Conservation (phyloP, 75 land plant species). For the Pinus albicaulis region DNA sequence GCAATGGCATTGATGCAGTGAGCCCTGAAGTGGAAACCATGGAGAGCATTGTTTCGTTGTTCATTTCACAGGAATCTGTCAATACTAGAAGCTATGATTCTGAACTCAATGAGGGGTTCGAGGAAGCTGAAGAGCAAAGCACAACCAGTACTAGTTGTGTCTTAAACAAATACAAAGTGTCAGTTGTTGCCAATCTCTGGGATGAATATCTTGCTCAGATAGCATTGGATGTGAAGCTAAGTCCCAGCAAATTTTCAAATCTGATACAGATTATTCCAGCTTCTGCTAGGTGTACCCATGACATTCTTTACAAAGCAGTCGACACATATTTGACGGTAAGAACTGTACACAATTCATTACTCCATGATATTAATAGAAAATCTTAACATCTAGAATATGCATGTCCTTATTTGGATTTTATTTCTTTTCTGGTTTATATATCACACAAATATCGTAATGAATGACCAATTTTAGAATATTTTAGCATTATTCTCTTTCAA, state of each 20-base stretch:
- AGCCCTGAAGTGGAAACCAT: slow-evolving; percentile 50
- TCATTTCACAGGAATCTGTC: slow-evolving; percentile 21
- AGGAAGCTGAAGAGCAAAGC: not conserved
- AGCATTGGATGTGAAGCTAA: slow-evolving; percentile 46
- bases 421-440: no score
- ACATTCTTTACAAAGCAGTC: slow-evolving; percentile 70
- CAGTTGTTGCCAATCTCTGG: slow-evolving; percentile 70
- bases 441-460: no score
- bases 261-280: slow-evolving; percentile 59
- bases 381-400: no score
- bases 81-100: slow-evolving; percentile 13
- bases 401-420: no score
- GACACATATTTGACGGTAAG: slow-evolving; percentile 65
- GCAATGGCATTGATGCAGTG: slow-evolving; percentile 14
- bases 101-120: slow-evolving; percentile 10
- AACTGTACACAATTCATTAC: not conserved
- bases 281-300: slow-evolving; percentile 53
- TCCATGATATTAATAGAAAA: no score
- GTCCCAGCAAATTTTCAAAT: slow-evolving; percentile 44
- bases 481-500: no score
- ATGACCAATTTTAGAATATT: no score
- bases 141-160: slow-evolving; percentile 1
- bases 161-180: slow-evolving; percentile 7
- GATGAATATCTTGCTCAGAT: slow-evolving; percentile 60
- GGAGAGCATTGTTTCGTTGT: slow-evolving; percentile 50